Base-by-base conservation (phyloP, 2,329 filamentous ascomycete genomes). In the Cladophialophora bantiana region DNA sequence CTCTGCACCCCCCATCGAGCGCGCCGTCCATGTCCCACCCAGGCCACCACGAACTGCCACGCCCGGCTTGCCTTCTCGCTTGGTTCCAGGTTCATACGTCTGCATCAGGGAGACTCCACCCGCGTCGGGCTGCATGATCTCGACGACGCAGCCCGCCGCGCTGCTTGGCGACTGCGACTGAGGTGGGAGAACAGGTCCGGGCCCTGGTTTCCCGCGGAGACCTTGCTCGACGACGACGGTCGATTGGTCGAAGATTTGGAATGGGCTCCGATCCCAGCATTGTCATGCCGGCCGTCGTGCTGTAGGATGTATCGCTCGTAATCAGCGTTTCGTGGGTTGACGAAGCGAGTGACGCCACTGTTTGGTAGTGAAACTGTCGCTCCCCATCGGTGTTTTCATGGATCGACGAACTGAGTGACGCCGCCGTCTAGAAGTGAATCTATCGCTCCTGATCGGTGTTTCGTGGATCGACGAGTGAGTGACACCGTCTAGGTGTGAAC, bases 131-230 rank as follows among this genome's bases (percentile, higher is more conserved):
- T 20, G 48, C 48, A 18, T 26, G 48, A 53, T 26, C 15, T 53
- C 48, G 48, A 53, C 20, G 32, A 35, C 10, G 26, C 26, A 3
- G 26, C 53, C 18, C 53, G 0, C 26, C n/a, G 2, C 35, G 15
- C 31, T 55, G 52, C 52, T 55, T 55, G 26, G 31, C 53, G 10
- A 55, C n/a, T 26, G 53, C 3, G 53, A 36, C 31, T 55, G 9
- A 36, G 26, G 31, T 12, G 32, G 32, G 26, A 26, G 26, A 55
- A 55, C 9, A 55, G 32, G 53, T 7, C 53, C 10, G 4, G 10
- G 32, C 26, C 53, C 7, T 36, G 32, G 3, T 32, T 20, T 9
- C 1, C 1, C 13, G 15, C n/a, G 26, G 3, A 35, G 32, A 9
- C 20, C 32, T 34, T 55, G 13, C 18, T 55, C 32, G 7, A 35